phyloP scores from a whole-genome alignment of 139 green algal species.

The Yamagishiella unicocca region DNA sequence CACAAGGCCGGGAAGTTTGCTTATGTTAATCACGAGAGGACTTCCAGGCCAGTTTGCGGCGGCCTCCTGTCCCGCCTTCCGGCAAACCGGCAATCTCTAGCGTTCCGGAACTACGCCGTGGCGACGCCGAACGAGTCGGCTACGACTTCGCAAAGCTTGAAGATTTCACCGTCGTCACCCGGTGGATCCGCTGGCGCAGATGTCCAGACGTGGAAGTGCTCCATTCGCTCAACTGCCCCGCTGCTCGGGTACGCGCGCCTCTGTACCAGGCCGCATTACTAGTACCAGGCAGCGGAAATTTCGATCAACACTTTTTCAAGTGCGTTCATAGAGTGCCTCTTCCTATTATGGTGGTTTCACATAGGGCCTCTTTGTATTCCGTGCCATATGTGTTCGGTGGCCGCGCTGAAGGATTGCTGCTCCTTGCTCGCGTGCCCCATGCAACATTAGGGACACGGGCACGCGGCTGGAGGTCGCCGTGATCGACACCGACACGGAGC shows the following conservation, averaged over 20 bases:
- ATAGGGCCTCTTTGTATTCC: neutral
- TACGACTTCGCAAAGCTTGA: neutral
- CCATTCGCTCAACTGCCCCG: neutral
- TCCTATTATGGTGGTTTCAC: neutral
- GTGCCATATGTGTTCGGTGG: neutral
- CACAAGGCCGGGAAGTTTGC: no score
- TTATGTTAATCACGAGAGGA: no score
- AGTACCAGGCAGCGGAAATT: neutral
- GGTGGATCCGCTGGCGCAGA: neutral
- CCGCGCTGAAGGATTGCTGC: neutral
- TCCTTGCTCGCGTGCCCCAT: neutral
- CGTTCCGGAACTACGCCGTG: neutral
- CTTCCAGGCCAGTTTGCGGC: neutral
- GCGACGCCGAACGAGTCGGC: neutral
- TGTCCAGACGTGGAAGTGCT: neutral
- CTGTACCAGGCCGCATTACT: neutral
- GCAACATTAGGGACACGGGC: slow-evolving; percentile 30
- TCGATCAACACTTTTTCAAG: neutral
- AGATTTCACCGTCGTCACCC: neutral
- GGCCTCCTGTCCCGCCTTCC: neutral
- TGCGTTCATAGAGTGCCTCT: neutral
- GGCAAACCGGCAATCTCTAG: neutral
- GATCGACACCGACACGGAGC: neutral
- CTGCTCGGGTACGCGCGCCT: neutral
- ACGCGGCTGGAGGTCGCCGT: neutral